Evolutionary conservation across 257 asterid species (phyloP).

Genomic region (Leonotis leonurus): DNA sequence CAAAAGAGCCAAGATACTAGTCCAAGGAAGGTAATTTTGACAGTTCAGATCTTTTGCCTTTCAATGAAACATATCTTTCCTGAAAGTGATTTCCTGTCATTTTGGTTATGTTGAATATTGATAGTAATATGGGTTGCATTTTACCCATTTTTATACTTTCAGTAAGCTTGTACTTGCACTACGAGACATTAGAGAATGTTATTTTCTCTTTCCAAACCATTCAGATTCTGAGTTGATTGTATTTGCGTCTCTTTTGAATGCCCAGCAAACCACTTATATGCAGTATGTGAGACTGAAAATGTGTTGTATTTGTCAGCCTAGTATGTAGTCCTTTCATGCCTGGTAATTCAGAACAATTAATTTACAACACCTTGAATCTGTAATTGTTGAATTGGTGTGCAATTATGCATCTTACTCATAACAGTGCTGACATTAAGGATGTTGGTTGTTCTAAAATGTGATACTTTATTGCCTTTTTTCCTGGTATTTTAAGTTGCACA

Average conservation of each 20-base stretch:
- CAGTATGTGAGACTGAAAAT: not conserved
- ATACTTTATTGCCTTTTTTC: not conserved
- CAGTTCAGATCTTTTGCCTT: conserved; percentile 5
- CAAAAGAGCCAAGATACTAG: conserved; percentile 46
- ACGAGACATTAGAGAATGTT: not conserved
- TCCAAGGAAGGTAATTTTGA: conserved; percentile 55
- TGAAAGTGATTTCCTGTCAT: not conserved
- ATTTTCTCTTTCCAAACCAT: not conserved
- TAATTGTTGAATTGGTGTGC: not conserved
- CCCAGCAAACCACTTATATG: not conserved
- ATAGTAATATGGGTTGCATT: not conserved
- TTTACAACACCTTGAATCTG: not conserved
- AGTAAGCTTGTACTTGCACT: not conserved
- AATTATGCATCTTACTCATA: conserved; percentile 6
- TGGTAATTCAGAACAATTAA: not conserved
- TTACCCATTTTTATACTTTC: not conserved
- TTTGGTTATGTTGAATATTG: not conserved
- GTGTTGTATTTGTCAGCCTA: not conserved
- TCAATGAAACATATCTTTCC: not conserved
- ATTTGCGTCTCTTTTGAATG: conserved; percentile 3
- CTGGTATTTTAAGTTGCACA: not conserved
- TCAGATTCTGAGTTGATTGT: conserved; percentile 1
- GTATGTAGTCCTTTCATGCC: not conserved
- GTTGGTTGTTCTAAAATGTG: not conserved
- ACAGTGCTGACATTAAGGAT: not conserved